Percentiles rank a stretch among this genome's conserved stretches.
Evolutionary conservation across 495 filamentous ascomycete genomes (phyloP).

Genomic region (Neurospora sp.): DNA sequence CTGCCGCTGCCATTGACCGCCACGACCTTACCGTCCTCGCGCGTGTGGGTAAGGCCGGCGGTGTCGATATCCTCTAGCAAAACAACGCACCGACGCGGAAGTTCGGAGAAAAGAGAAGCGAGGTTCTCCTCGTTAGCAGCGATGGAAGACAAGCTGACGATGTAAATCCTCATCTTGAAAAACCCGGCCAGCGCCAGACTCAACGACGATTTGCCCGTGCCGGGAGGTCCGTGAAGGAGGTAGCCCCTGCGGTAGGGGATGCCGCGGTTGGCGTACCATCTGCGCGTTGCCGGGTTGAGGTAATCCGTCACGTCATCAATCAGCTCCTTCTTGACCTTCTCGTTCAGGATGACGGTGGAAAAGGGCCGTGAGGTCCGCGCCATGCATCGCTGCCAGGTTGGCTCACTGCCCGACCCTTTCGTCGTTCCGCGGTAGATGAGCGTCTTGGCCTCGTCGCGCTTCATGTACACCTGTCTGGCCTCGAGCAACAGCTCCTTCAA

Average conservation of each 20-base stretch:
- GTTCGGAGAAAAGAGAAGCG: constrained; percentile 54
- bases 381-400: constrained; percentile 44
- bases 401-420: constrained; percentile 22
- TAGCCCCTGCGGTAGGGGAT: constrained; percentile 42
- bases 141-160: constrained; percentile 54
- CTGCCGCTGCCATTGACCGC: constrained; percentile 37
- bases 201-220: constrained; percentile 44
- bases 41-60: constrained; percentile 56
- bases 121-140: constrained; percentile 62
- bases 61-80: constrained; percentile 68
- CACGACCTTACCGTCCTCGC: constrained; percentile 35
- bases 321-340: constrained; percentile 61
- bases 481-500: constrained; percentile 59
- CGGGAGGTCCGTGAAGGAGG: constrained; percentile 38
- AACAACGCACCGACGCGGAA: constrained; percentile 59
- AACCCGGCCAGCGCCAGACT: constrained; percentile 37
- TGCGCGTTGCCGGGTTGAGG: constrained; percentile 60
- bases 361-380: constrained; percentile 62
- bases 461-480: constrained; percentile 46
- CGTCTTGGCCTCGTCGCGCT: constrained; percentile 51
- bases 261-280: constrained; percentile 65
- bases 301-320: constrained; percentile 84
- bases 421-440: constrained; percentile 53
- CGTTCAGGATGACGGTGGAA: constrained; percentile 77
- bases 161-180: constrained; percentile 44